These are phyloP conservation scores for Boletellus sp. DNA, from an alignment of 768 basidiomycete species.

Conservation along the genomic window DNA sequence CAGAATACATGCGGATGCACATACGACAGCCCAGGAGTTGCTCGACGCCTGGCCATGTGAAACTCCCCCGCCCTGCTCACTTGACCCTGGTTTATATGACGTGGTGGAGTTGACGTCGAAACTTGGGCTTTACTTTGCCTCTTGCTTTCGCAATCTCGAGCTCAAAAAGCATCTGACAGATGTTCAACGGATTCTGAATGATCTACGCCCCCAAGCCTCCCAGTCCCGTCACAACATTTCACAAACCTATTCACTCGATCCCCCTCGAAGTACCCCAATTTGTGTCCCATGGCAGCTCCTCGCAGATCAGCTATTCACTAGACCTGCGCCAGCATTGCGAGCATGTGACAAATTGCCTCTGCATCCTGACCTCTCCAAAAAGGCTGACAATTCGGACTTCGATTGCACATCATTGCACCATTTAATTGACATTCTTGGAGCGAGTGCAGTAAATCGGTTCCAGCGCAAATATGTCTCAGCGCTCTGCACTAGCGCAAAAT, in stretches of 20 bases:
- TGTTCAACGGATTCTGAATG: neutral
- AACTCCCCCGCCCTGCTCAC: neutral
- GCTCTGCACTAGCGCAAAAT: neutral
- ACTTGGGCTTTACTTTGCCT: neutral
- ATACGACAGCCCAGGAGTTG: neutral
- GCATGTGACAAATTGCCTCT: neutral
- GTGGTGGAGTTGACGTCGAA: neutral
- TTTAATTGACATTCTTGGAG: neutral
- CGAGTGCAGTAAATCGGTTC: neutral
- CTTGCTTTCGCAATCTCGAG: neutral
- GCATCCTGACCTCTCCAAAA: neutral
- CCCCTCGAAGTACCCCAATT: neutral
- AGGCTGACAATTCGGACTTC: neutral
- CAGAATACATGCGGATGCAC: neutral
- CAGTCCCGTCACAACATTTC: neutral
- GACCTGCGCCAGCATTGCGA: neutral
- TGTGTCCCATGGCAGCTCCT: neutral
- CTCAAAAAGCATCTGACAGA: neutral
- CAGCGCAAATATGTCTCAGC: neutral
- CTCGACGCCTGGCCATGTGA: neutral
- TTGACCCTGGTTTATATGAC: constrained; percentile 1
- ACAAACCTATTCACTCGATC: neutral
- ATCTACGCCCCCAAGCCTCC: neutral
- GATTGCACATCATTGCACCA: neutral
- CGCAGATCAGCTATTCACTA: neutral